Evolutionary conservation across 768 basidiomycete genomes (phyloP).

Genomic region (Mycena belliarum): DNA sequence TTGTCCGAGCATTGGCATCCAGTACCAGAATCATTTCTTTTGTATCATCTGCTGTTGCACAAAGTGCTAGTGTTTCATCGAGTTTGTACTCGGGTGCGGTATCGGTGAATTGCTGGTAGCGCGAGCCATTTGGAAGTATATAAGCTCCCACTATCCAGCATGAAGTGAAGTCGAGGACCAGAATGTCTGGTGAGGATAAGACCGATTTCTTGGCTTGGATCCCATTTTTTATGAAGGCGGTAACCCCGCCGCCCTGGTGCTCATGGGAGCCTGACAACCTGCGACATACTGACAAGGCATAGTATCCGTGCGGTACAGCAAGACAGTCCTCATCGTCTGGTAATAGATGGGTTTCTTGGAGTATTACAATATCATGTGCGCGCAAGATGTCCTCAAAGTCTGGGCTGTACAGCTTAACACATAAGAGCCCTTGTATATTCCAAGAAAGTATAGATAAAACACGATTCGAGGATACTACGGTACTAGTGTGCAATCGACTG

Average conservation of each 20-base stretch:
- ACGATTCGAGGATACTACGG: background rate
- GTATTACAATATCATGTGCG: background rate
- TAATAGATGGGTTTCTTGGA: background rate
- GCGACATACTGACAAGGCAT: background rate
- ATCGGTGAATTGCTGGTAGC: background rate
- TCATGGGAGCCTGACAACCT: background rate
- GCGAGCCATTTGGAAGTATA: background rate
- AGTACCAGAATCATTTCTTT: conserved; percentile 2
- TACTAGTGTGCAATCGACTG: background rate
- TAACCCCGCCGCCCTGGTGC: conserved; percentile 2
- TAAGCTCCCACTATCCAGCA: conserved; percentile 5
- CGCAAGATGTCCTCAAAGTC: conserved; percentile 1
- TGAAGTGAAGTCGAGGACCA: background rate
- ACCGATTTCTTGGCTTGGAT: background rate
- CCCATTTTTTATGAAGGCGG: conserved; percentile 1
- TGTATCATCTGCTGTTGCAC: background rate
- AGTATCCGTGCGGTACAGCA: background rate
- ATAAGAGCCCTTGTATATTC: conserved; percentile 7
- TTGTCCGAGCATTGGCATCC: conserved; percentile 8
- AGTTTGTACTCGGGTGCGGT: conserved; percentile 2
- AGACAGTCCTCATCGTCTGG: conserved; percentile 8
- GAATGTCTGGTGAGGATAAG: conserved; percentile 6
- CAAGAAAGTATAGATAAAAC: background rate
- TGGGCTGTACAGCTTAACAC: conserved; percentile 12
- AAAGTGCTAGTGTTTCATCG: conserved; percentile 1